Base-by-base conservation (phyloP, 768 basidiomycete genomes). In the Melanogaster broomeanus region DNA sequence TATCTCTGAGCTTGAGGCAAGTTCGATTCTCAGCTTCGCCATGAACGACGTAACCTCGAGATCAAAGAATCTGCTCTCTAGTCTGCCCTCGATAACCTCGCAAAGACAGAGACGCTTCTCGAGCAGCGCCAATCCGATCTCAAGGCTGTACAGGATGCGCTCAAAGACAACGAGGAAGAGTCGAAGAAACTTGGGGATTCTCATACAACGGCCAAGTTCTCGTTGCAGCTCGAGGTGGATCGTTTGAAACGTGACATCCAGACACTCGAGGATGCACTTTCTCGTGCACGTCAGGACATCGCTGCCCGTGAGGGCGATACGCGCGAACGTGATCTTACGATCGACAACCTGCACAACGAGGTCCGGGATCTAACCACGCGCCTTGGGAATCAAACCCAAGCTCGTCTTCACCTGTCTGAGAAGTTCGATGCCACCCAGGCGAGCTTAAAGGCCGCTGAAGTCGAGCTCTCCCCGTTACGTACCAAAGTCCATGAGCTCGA, bases 141-240 rank as follows among this genome's bases (percentile, higher is more conserved):
- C 12, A 73, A 74, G 1, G 79, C 82, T 0, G 81, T 97, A 3
- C 90, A 97, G 61, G 69, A 68, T 6, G 85, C 85, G 0, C 72
- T 97, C n/a, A 79, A 83, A 56, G 68, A 75, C 1, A 68, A 90
- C 42, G 93, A 97, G 62, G 74, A 77, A 25, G 91, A 94, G 67
- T 83, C 85, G 21, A 86, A 87, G 70, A 78, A 83, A 50, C 78
- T 87, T 0, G 95, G 95, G 19, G 92, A 96, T 71, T 83, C 85
- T 12, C 88, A 89, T 61, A 87, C 88, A 0, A 87, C 85, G 3
- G 88, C 93, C 21, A 78, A 84, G 39, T 91, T 93, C 73, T 90
- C 90, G 0, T 72, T 98, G 28, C 91, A 97, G 66, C 80, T 98
- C 18, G 95, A 99, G 68, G 77, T 90, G 1, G 96, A 98, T 56